Evolutionary conservation across 177 flowering plant species (phyloP), one percentile per base, ranked within the genome.

Genomic region (Tripterygium wilfordii): DNA sequence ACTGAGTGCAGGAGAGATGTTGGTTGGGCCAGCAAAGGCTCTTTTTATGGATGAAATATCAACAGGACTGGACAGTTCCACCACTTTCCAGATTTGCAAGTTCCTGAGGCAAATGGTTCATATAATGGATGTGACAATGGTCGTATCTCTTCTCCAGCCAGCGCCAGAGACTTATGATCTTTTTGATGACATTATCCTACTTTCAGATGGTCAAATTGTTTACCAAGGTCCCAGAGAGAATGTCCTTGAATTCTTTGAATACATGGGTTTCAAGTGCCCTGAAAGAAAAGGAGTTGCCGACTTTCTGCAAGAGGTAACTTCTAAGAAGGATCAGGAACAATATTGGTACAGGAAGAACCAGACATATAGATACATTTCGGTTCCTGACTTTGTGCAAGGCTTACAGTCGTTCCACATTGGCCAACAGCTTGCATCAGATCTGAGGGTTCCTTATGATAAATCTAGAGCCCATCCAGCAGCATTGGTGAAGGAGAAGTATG

Each of bases 41-140:
- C 53, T 79, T 13, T 64, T 76, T 20, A 76, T 79, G 84, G 84
- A 79, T 57, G 84, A 79, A 56, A 79, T 79, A 42, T 79, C 84
- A 28, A 79, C 72, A 1, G 84, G 84, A 20, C 37, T 79, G 62
- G 84, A 79, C 48, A 79, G 81, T 45, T 70, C 84, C 12, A 79
- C 84, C 3, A 73, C 84, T 12, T 79, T 60, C 48, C 77, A 73
- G 52, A 76, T 79, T 36, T 63, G 67, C 46, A 72, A 61, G 58
- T 73, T 53, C 65, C 47, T 79, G 75, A 68, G 58, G 54, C 82
- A 79, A 50, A 62, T 79, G 77, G 85, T 74, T 48, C 82, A 79
- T 51, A 61, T 74, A 8, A 64, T 66, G 65, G 75, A 79, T 51
- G 64, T 70, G 13, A 79, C 85, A 14, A 73, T 79, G 81, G 42